Conservation (phyloP, 768 basidiomycete species). For the Suillus ampliporus region DNA sequence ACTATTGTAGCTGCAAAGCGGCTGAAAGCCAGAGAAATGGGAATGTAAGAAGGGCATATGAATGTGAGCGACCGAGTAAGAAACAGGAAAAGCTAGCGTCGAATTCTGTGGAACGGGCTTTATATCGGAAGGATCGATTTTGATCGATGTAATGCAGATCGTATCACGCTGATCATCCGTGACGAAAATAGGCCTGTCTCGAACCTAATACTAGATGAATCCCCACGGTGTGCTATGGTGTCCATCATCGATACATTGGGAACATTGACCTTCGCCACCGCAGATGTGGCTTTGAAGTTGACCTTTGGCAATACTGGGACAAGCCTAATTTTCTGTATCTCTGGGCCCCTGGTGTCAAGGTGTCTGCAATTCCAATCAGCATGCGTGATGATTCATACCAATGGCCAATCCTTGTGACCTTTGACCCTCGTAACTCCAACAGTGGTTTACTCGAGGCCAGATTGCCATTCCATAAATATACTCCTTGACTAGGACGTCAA, state of each 20-base stretch:
- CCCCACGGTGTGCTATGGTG: not conserved
- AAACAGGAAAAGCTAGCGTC: conserved; percentile 41
- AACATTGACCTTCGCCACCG: not conserved
- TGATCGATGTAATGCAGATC: too few relatives aligned
- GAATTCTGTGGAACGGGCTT: conserved; percentile 22
- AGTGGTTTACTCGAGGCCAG: conserved; percentile 31
- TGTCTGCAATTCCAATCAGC: conserved; percentile 21
- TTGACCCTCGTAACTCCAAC: conserved; percentile 38
- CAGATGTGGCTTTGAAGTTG: not conserved
- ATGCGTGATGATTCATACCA: not conserved
- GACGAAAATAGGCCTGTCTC: too few relatives aligned
- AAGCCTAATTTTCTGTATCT: conserved; percentile 28
- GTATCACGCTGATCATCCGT: too few relatives aligned
- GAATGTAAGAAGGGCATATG: too few relatives aligned
- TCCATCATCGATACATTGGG: not conserved
- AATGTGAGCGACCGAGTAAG: conserved; percentile 50
- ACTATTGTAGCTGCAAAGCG: too few relatives aligned
- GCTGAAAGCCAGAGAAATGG: too few relatives aligned
- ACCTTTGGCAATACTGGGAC: conserved; percentile 12
- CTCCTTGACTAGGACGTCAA: conserved; percentile 29
- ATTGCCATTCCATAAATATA: conserved; percentile 33
- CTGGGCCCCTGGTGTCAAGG: conserved; percentile 32
- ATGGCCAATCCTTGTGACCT: not conserved
- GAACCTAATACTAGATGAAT: not conserved
- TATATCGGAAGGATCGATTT: not conserved